These are phyloP conservation scores for Plasmodium cynomolgi DNA, from an alignment of 169 alveolate species.

Conservation along the genomic window DNA sequence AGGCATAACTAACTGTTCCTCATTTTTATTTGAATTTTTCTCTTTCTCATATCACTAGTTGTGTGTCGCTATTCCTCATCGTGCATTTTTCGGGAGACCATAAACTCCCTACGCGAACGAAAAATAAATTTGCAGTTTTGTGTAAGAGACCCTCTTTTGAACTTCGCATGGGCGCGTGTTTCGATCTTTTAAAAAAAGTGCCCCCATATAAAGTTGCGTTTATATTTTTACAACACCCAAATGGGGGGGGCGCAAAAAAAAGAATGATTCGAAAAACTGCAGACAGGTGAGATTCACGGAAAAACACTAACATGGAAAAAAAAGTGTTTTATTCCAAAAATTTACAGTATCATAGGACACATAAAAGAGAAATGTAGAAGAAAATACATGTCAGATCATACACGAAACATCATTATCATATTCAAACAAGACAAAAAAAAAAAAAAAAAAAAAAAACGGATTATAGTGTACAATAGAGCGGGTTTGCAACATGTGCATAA, in stretches of 20 bases:
- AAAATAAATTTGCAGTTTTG: background rate
- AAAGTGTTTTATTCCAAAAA: background rate
- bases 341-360: background rate
- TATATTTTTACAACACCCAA: background rate
- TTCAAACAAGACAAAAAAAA: background rate
- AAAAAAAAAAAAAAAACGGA: background rate
- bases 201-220: background rate
- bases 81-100: background rate
- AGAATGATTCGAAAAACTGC: background rate
- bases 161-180: background rate
- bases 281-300: background rate
- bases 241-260: background rate
- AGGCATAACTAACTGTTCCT: background rate
- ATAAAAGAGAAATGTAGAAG: background rate
- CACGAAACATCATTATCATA: background rate
- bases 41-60: background rate
- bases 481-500: background rate
- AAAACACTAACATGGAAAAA: background rate
- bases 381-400: background rate
- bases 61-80: background rate
- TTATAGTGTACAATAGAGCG: background rate
- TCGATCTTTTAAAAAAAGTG: background rate
- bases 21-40: background rate
- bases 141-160: background rate
- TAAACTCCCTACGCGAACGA: background rate